Percentiles rank a stretch among this genome's conserved stretches.
Conservation (phyloP, 2,329 filamentous ascomycete genomes). For the Aureobasidium leucospermi region DNA sequence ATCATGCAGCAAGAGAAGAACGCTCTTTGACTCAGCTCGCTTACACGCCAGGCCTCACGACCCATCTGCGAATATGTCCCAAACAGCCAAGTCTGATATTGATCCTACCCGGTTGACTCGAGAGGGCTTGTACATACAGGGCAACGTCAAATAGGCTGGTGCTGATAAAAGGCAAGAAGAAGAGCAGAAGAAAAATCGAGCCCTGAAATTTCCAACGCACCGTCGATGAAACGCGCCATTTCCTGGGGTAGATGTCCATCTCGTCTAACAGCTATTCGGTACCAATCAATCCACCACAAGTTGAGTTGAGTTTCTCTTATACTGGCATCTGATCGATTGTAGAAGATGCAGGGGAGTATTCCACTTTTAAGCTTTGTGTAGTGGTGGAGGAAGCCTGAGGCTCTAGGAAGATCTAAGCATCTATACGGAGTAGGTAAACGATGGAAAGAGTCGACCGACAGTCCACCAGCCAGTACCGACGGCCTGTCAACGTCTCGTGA, state of each 20-base stretch:
- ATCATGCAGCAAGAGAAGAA: background rate
- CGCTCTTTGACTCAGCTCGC: background rate
- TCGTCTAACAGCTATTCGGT: background rate
- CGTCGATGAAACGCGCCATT: background rate
- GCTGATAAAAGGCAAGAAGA: background rate
- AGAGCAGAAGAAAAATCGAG: background rate
- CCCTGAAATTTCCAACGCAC: slow-evolving; percentile 1
- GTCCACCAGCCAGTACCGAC: background rate
- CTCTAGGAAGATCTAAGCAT: background rate
- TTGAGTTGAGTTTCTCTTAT: background rate
- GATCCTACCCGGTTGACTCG: background rate
- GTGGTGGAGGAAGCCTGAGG: background rate
- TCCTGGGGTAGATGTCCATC: background rate
- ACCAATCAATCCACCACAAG: background rate
- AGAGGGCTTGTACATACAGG: background rate
- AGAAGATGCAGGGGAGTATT: background rate
- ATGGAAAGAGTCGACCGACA: too few species aligned
- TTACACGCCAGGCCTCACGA: background rate
- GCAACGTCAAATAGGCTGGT: background rate
- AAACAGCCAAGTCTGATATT: background rate
- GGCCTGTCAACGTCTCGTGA: background rate
- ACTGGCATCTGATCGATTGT: background rate
- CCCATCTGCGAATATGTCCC: background rate
- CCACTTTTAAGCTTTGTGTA: background rate
- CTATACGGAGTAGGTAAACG: background rate